These are phyloP conservation scores for Fusarium staphyleae DNA, from an alignment of 2,329 filamentous ascomycete genomes.

Conservation along the genomic window DNA sequence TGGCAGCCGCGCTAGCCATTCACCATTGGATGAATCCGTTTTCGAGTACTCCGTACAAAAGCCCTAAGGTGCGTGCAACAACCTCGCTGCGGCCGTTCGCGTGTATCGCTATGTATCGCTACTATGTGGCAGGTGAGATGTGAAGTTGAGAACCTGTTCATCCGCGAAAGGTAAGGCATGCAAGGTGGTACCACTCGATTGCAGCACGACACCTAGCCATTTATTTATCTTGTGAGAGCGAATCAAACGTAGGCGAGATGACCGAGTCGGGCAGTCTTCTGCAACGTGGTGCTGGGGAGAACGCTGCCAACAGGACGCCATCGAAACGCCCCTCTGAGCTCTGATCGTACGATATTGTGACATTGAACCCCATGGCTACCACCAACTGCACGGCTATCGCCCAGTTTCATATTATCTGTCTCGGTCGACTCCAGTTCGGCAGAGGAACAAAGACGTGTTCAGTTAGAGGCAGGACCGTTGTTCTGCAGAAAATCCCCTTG, in stretches of 20 bases:
- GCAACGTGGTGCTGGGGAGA: constrained; percentile 7
- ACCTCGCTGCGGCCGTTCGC: constrained; percentile 9
- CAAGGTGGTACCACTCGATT: constrained; percentile 7
- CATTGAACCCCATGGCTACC: neutral
- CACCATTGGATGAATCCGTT: constrained; percentile 4
- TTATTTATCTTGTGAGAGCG: constrained; percentile 5
- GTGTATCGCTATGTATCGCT: constrained; percentile 24
- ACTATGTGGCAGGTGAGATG: constrained; percentile 10
- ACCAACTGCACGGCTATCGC: neutral
- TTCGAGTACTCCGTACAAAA: constrained; percentile 2
- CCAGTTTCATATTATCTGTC: neutral
- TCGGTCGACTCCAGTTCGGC: neutral
- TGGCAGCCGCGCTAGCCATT: constrained; percentile 23
- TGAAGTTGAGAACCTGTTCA: neutral
- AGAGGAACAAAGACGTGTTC: neutral
- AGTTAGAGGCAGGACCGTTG: neutral
- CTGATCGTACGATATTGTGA: constrained; percentile 32
- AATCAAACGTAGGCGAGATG: constrained; percentile 5
- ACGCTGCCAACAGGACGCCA: constrained; percentile 4
- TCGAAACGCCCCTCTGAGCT: constrained; percentile 14
- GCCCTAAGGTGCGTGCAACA: constrained; percentile 7
- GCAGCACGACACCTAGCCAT: constrained; percentile 6
- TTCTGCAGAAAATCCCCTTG: neutral
- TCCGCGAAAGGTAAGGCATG: constrained; percentile 2
- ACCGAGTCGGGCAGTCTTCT: constrained; percentile 21